A percentile compares a stretch with the other conserved stretches of the same genome.
phyloP scores from a whole-genome alignment of 345 rosid genomes.

The Linum trigynum region DNA sequence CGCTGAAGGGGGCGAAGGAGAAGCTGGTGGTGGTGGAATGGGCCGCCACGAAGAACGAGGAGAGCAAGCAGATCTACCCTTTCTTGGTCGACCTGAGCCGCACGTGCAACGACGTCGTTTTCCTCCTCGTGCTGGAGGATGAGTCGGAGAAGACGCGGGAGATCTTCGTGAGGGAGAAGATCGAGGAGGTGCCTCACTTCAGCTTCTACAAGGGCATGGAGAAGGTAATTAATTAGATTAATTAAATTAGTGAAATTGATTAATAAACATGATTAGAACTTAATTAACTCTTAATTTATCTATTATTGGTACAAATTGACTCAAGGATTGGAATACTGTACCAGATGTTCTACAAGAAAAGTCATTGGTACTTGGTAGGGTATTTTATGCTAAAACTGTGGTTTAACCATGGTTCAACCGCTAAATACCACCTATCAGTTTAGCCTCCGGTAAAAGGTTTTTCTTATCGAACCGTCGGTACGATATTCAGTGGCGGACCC shows the following conservation, averaged over 20 bases:
- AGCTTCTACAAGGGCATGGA: conserved; percentile 84
- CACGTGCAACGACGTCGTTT: conserved; percentile 70
- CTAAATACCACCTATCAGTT: no score
- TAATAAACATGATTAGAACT: not conserved
- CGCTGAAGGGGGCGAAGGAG: conserved; percentile 47
- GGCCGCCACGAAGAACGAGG: conserved; percentile 41
- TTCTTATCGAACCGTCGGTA: no score
- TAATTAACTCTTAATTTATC: no score
- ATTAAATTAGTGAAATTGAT: not conserved
- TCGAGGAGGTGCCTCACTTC: conserved; percentile 75
- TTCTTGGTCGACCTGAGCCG: conserved; percentile 80
- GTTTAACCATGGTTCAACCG: no score
- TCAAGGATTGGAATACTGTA: no score
- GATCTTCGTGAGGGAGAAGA: conserved; percentile 69
- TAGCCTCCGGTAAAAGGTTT: no score
- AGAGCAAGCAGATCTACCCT: conserved; percentile 58
- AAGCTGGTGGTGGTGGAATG: conserved; percentile 78
- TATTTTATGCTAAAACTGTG: no score
- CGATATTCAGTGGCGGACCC: no score
- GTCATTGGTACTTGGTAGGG: no score
- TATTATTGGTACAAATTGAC: no score
- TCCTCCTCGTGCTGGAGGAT: conserved; percentile 76
- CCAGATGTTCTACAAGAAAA: no score
- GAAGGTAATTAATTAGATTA: conserved; percentile 15
- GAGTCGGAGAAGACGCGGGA: conserved; percentile 68